These are phyloP conservation scores for Graphium sp. DNA, from an alignment of 2,329 filamentous ascomycete genomes.

Conservation along the genomic window DNA sequence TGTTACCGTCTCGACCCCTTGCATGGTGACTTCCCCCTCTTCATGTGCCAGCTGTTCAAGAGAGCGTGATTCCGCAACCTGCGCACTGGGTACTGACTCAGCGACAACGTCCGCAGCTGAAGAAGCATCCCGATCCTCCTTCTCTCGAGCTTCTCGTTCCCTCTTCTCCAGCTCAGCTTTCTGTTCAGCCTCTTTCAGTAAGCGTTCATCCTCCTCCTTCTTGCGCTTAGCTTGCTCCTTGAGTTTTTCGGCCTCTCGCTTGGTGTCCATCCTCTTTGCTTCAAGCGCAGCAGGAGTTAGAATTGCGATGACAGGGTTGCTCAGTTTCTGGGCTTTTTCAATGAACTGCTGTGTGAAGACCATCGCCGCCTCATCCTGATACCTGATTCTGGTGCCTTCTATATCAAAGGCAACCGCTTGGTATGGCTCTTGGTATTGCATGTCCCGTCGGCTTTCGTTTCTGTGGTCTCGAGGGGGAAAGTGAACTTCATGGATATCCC, in stretches of 20 bases:
- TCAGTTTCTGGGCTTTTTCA: constrained; percentile 46
- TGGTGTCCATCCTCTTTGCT: constrained; percentile 52
- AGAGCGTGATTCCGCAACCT: constrained; percentile 8
- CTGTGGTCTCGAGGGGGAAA: constrained; percentile 23
- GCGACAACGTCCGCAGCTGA: not conserved
- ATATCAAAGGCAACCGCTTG: constrained; percentile 62
- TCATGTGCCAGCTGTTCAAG: constrained; percentile 15
- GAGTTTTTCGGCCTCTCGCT: constrained; percentile 37
- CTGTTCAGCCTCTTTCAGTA: constrained; percentile 27
- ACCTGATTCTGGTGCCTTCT: constrained; percentile 56
- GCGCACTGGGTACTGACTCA: not conserved
- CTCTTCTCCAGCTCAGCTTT: constrained; percentile 10
- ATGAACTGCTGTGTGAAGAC: constrained; percentile 47
- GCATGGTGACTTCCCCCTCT: constrained; percentile 44
- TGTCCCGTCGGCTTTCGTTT: constrained; percentile 30
- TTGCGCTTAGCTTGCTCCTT: constrained; percentile 56
- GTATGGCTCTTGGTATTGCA: constrained; percentile 39
- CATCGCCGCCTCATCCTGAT: constrained; percentile 80
- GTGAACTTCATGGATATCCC: constrained; percentile 34
- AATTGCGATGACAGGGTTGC: constrained; percentile 54
- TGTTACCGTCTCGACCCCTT: constrained; percentile 50
- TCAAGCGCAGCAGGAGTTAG: constrained; percentile 76
- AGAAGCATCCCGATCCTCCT: not conserved
- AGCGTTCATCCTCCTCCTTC: constrained; percentile 54
- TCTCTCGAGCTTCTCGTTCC: constrained; percentile 1